These are phyloP conservation scores for Phytopythium cucurbitacearum DNA, from an alignment of 352 stramenopile species.

Conservation along the genomic window DNA sequence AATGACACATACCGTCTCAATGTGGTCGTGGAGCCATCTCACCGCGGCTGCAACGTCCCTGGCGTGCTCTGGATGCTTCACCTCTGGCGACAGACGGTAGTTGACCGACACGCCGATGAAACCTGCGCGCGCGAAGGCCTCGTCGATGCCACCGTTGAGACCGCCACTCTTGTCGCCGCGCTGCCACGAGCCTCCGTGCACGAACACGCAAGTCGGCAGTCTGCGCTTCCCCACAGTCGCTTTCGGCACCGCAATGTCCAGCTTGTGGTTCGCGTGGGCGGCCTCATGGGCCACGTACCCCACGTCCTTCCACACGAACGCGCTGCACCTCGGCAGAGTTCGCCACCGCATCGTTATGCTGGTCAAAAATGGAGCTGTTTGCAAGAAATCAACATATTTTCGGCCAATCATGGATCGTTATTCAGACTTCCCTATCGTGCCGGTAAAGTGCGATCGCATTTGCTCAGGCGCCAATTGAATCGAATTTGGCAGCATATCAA, in stretches of 20 bases:
- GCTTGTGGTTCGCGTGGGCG: conserved; percentile 38
- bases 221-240: conserved; percentile 17
- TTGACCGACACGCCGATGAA: conserved; percentile 69
- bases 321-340: conserved; percentile 21
- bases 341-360: conserved; percentile 16
- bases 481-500: too few relatives aligned
- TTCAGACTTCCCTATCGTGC: too few relatives aligned
- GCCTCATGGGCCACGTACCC: conserved; percentile 31
- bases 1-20: conserved; percentile 44
- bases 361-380: neutral
- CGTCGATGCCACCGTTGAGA: conserved; percentile 61
- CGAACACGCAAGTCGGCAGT: conserved; percentile 70
- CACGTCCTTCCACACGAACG: conserved; percentile 69
- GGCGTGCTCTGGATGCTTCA: conserved; percentile 63
- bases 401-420: neutral
- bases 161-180: conserved; percentile 69
- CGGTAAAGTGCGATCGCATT: too few relatives aligned
- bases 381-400: neutral
- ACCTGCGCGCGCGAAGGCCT: conserved; percentile 46
- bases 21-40: conserved; percentile 59
- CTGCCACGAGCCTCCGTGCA: conserved; percentile 84
- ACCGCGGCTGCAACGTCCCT: conserved; percentile 58
- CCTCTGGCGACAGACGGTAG: conserved; percentile 78
- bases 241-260: conserved; percentile 67
- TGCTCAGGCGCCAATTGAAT: too few relatives aligned